Conservation (phyloP, 2,329 filamentous ascomycete genomes). For the Aspergillus sp. region DNA sequence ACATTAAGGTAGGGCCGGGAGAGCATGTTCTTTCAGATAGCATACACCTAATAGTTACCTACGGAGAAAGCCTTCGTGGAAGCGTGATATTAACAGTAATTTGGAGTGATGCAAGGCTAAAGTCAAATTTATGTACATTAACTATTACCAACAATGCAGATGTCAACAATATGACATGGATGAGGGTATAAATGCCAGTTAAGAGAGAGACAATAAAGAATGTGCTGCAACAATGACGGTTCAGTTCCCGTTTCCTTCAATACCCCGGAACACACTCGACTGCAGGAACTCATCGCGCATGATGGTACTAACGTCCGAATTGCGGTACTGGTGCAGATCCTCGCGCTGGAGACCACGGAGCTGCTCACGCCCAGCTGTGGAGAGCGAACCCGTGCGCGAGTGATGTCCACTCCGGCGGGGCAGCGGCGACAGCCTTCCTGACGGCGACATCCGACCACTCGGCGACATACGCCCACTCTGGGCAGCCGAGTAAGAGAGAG, state of each 20-base stretch:
- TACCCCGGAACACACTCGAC: slow-evolving; percentile 19
- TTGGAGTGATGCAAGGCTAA: background rate
- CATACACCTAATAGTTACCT: no score
- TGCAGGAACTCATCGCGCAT: slow-evolving; percentile 34
- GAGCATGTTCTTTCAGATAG: no score
- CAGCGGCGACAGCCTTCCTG: slow-evolving; percentile 14
- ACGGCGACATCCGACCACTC: slow-evolving; percentile 17
- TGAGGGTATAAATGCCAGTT: background rate
- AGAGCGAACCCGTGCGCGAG: slow-evolving; percentile 22
- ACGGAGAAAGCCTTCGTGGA: no score
- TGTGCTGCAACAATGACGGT: background rate
- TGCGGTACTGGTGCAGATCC: slow-evolving; percentile 34
- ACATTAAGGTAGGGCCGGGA: no score
- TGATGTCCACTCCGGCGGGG: slow-evolving; percentile 10
- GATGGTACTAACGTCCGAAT: slow-evolving; percentile 36
- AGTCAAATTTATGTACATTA: background rate
- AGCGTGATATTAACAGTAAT: background rate
- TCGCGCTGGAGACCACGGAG: slow-evolving; percentile 32
- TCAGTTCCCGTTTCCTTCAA: slow-evolving; percentile 7
- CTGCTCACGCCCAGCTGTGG: slow-evolving; percentile 28
- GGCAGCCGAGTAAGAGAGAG: slow-evolving; percentile 13
- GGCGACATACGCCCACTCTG: slow-evolving; percentile 12
- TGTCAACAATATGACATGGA: background rate
- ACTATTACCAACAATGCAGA: background rate
- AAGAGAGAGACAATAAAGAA: background rate